Base-by-base conservation (phyloP, 2,329 filamentous ascomycete species). In the Colletotrichum kahawae region DNA sequence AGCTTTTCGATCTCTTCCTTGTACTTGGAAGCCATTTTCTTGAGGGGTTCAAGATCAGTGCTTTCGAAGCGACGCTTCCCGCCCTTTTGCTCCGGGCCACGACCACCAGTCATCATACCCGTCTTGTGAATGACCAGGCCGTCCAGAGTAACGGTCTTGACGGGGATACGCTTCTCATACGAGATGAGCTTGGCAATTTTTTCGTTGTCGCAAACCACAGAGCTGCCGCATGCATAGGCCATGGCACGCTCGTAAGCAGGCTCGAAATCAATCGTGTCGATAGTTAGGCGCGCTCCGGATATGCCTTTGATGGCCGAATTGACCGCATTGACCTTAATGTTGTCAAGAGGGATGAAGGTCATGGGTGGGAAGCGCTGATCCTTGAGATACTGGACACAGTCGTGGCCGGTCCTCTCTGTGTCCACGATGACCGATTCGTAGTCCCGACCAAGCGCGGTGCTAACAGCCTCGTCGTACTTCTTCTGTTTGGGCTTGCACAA, bases 121-220 rank as follows among this genome's bases (percentile, higher is more conserved):
- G 95, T 95, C 83, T 98, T 98, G 87, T 98, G 95, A 77, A 99
- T 98, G 76, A 99, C 94, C 70, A 94, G 96, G n/a, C 97, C 97
- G 81, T 98, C 96, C 14, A 98, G 85, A 1, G 96, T 98, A 14
- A 99, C 96, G 7, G 96, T 96, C 84, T 98, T 98, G 68, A 97
- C 96, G 74, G 96, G 94, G 36, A 98, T 93, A 36, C 91, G 93
- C 77, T 92, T 93, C 72, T 94, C 92, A 82, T 97, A 98, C 82
- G 95, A 96, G 60, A 99, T 93, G 73, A 96, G 91, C 83, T 97
- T 98, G 33, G 97, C 97, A 69, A 97, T 93, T 5, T 93, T 91
- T 43, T 98, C 88, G 70, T 92, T 94, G 83, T 99, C 97, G 81
- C 96, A 98, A 7, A 99, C 95, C 77, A 99, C 95, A 6, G 96